Evolutionary conservation across 768 basidiomycete genomes (phyloP).

Genomic region (Russula ochroleuca): DNA sequence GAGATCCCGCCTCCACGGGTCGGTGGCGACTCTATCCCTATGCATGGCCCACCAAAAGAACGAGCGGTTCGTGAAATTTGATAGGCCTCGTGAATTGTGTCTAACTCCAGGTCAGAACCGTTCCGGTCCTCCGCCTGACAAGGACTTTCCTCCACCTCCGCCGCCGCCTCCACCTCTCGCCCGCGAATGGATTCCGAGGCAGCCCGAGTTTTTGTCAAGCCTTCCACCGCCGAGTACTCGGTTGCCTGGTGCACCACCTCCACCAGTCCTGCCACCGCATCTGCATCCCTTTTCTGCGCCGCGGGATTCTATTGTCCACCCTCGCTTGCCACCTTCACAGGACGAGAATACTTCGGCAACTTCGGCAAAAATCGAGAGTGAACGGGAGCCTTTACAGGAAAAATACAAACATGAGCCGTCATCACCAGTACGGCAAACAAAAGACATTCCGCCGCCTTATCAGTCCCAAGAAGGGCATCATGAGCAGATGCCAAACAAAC

Average conservation of each 20-base stretch:
- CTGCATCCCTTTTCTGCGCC: not conserved
- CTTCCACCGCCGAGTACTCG: constrained; percentile 23
- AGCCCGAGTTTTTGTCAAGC: constrained; percentile 10
- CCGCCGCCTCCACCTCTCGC: not conserved
- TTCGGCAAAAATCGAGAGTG: constrained; percentile 2
- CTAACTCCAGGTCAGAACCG: constrained; percentile 2
- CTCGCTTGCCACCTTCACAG: not conserved
- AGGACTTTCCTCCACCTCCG: not conserved
- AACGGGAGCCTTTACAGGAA: not conserved
- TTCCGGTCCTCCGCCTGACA: not conserved
- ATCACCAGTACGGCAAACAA: constrained; percentile 6
- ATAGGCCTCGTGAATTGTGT: not conserved
- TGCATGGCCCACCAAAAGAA: constrained; percentile 1
- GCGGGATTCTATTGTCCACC: not conserved
- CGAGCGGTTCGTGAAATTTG: constrained; percentile 9
- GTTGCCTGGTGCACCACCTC: constrained; percentile 21
- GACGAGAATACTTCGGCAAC: constrained; percentile 1
- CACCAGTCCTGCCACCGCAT: constrained; percentile 8
- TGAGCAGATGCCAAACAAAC: not conserved
- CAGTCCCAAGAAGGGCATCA: constrained; percentile 5
- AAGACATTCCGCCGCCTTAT: not conserved
- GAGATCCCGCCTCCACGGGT: not conserved
- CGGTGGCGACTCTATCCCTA: not conserved
- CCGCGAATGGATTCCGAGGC: constrained; percentile 20
- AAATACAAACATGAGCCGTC: not conserved